Conservation (phyloP, 352 stramenopile genomes). For the Phytophthora hibernalis region DNA sequence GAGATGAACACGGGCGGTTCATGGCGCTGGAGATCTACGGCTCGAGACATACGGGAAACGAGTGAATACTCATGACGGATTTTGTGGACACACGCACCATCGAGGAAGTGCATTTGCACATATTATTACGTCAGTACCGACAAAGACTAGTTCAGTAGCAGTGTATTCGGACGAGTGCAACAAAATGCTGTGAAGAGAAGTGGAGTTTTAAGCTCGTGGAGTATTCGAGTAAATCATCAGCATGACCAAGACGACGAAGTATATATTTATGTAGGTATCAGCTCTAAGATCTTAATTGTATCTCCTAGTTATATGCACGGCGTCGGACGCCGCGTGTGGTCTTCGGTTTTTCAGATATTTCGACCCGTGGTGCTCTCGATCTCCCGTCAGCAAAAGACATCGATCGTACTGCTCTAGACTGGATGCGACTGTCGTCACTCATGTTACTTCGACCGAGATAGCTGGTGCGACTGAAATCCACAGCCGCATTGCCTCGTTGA, state of each 20-base stretch:
- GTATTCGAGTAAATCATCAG: no score
- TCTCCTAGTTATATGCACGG: not conserved
- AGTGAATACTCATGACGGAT: conserved; percentile 75
- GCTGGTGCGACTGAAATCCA: not conserved
- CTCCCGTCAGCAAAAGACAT: not conserved
- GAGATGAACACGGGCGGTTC: conserved; percentile 81
- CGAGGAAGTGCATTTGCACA: not conserved
- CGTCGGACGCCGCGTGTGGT: not conserved
- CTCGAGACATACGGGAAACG: conserved; percentile 51
- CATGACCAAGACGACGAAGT: not conserved
- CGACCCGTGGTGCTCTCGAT: not conserved
- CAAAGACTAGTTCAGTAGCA: not conserved
- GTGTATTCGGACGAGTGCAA: no score
- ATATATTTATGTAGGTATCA: not conserved
- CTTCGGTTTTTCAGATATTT: not conserved
- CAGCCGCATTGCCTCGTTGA: not conserved
- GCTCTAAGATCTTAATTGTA: not conserved
- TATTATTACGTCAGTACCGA: not conserved
- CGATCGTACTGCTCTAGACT: not conserved
- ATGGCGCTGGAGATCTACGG: conserved; percentile 83
- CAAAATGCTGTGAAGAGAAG: no score
- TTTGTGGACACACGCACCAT: conserved; percentile 50
- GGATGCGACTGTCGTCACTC: not conserved
- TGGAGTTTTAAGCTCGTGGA: no score
- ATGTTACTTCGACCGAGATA: not conserved